phyloP scores from a whole-genome alignment of 805 yeast genomes.

The Wickerhamomyces tratensis region DNA sequence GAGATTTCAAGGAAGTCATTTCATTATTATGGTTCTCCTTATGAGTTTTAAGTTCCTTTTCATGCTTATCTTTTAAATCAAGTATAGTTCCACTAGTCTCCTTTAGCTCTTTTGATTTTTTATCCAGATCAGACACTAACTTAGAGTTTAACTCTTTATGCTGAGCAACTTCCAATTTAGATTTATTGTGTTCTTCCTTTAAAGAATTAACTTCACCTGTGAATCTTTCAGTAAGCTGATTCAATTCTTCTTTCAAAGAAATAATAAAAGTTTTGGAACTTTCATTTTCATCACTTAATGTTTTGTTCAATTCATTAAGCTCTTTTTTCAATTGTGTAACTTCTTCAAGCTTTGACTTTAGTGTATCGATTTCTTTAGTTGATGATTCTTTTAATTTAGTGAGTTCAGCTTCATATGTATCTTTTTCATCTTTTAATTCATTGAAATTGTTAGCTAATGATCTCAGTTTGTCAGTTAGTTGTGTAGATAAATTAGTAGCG shows the following conservation, averaged over 20 bases:
- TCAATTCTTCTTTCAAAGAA: neutral
- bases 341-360: neutral
- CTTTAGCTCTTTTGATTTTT: constrained; percentile 4
- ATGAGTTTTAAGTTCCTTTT: neutral
- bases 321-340: neutral
- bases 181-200: neutral
- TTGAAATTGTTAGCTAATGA: constrained; percentile 27
- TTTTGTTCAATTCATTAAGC: neutral
- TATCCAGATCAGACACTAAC: neutral
- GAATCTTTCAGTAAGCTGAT: neutral
- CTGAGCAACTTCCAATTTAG: neutral
- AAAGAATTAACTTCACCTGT: neutral
- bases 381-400: neutral
- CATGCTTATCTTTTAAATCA: neutral
- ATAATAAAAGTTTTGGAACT: neutral
- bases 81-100: neutral
- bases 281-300: neutral
- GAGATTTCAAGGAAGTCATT: neutral
- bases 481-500: constrained; percentile 26
- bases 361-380: neutral
- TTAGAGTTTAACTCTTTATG: neutral
- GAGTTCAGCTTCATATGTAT: neutral
- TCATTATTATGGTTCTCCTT: neutral
- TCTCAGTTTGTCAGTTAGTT: constrained; percentile 35
- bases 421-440: constrained; percentile 17